A percentile compares a stretch with the other conserved stretches of the same genome.
Evolutionary conservation across 2,329 filamentous ascomycete genomes (phyloP).

Genomic region (Diplocarpon rosae): DNA sequence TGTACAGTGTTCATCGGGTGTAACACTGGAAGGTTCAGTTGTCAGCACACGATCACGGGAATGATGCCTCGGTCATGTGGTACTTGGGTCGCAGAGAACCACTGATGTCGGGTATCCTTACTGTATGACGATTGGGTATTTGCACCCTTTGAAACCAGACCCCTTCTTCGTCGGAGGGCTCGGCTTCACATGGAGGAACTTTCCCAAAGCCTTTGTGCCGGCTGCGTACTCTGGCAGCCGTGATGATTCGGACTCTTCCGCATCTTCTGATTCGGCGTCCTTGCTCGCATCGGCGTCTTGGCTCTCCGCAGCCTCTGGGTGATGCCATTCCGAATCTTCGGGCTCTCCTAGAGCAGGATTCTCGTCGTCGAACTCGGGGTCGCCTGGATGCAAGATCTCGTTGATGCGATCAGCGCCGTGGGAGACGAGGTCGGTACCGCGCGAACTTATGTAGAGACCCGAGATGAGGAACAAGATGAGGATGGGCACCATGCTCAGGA

Average conservation of each 20-base stretch:
- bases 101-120: too few species aligned
- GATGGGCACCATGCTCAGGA: too few species aligned
- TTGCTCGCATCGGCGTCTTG: too few species aligned
- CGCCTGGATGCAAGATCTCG: background rate
- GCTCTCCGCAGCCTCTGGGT: too few species aligned
- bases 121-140: conserved; percentile 7
- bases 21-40: background rate
- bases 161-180: background rate
- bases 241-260: background rate
- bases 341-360: background rate
- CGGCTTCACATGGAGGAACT: conserved; percentile 5
- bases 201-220: background rate
- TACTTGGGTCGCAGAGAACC: too few species aligned
- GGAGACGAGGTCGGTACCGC: too few species aligned
- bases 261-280: background rate
- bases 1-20: conserved; percentile 6
- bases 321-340: too few species aligned
- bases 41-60: too few species aligned
- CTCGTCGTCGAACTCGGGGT: background rate
- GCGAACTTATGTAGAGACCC: too few species aligned
- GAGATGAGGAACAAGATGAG: too few species aligned
- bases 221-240: background rate
- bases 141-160: conserved; percentile 1
- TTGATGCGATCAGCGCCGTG: background rate
- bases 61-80: too few species aligned